Percentiles rank a stretch among this genome's conserved stretches.
Conservation (phyloP, 805 yeast genomes). For the Candida mattraensis region DNA sequence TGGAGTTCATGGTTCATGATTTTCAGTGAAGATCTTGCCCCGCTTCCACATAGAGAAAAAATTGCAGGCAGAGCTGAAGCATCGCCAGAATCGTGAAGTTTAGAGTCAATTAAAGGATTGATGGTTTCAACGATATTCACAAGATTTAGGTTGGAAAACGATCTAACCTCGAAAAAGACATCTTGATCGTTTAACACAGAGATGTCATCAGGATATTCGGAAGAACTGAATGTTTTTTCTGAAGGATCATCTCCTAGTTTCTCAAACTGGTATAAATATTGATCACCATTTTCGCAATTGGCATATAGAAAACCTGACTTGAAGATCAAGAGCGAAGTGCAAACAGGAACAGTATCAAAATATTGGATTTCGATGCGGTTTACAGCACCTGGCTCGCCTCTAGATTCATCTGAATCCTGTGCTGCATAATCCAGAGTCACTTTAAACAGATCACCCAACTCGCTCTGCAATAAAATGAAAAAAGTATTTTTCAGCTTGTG, state of each 20-base stretch:
- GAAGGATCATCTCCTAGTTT: conserved; percentile 60
- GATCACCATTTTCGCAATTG: conserved; percentile 61
- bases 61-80: conserved; percentile 41
- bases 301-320: conserved; percentile 77
- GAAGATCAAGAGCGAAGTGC: conserved; percentile 57
- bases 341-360: conserved; percentile 73
- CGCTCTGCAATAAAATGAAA: conserved; percentile 69
- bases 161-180: conserved; percentile 32
- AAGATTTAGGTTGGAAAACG: conserved; percentile 56
- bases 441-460: conserved; percentile 75
- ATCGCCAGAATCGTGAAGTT: conserved; percentile 35
- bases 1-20: conserved; percentile 57
- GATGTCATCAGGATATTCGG: conserved; percentile 36
- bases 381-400: conserved; percentile 35
- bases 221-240: conserved; percentile 34
- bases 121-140: conserved; percentile 50
- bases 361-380: conserved; percentile 53
- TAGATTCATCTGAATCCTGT: conserved; percentile 40
- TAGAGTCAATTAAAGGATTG: conserved; percentile 53
- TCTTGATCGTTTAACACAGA: conserved; percentile 27
- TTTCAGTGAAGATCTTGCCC: conserved; percentile 47
- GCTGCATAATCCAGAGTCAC: conserved; percentile 49
- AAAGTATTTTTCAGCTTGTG: conserved; percentile 65
- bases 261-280: conserved; percentile 74
- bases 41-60: conserved; percentile 42